These are phyloP conservation scores for Solanum medicagineum DNA, from an alignment of 257 asterid species.

Conservation along the genomic window DNA sequence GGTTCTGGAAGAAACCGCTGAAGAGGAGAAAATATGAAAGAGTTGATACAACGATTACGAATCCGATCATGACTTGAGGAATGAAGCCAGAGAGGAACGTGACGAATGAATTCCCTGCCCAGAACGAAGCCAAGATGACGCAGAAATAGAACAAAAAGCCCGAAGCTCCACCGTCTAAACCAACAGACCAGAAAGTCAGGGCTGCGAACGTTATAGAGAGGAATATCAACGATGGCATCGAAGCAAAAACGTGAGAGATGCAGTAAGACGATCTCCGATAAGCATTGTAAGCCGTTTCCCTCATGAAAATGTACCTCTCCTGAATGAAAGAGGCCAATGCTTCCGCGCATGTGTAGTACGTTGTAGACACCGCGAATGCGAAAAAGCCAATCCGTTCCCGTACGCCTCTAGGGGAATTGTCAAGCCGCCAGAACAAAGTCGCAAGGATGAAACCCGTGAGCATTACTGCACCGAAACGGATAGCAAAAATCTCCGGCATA, in stretches of 20 bases:
- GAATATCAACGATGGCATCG: conserved; percentile 17
- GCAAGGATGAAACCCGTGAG: conserved; percentile 31
- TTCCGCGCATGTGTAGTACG: conserved; percentile 30
- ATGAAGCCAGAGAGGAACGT: conserved; percentile 26
- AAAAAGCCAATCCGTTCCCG: conserved; percentile 24
- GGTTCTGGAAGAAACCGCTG: conserved; percentile 22
- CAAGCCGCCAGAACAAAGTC: conserved; percentile 28
- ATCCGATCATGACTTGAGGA: conserved; percentile 20
- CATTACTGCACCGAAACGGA: conserved; percentile 23
- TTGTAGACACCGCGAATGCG: conserved; percentile 31
- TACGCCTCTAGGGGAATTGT: conserved; percentile 25
- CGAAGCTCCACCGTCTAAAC: conserved; percentile 17
- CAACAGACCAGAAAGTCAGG: conserved; percentile 30
- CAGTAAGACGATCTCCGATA: conserved; percentile 24
- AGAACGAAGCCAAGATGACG: conserved; percentile 23
- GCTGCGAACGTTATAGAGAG: conserved; percentile 17
- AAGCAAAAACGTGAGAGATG: conserved; percentile 20
- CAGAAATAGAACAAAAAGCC: conserved; percentile 15
- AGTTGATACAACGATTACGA: conserved; percentile 15
- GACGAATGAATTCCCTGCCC: conserved; percentile 37
- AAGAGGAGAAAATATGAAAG: conserved; percentile 21
- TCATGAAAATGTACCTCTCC: conserved; percentile 30
- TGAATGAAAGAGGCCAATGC: conserved; percentile 27
- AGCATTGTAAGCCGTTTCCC: conserved; percentile 35
- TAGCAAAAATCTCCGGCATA: conserved; percentile 25